phyloP scores from a whole-genome alignment of 306 rosid species.

The Lotus japonicus region DNA sequence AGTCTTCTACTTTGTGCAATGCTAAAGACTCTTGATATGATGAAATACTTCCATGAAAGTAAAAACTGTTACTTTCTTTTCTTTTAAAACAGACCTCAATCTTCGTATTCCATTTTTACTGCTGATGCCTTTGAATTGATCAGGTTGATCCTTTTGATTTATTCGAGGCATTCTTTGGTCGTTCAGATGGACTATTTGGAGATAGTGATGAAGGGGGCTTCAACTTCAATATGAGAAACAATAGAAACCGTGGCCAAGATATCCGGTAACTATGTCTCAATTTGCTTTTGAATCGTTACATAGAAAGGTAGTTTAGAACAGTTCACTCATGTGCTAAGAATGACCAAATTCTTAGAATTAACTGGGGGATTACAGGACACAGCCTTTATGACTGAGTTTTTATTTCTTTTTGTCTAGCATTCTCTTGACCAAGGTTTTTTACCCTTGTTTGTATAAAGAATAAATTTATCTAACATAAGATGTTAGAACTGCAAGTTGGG shows the following conservation, averaged over 20 bases:
- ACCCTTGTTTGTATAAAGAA: not conserved
- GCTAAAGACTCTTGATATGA: constrained; percentile 10
- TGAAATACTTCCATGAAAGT: not conserved
- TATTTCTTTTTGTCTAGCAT: not conserved
- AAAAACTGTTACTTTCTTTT: not conserved
- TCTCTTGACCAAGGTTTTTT: not conserved
- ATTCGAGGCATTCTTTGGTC: constrained; percentile 75
- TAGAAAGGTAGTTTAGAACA: not conserved
- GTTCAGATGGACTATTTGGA: constrained; percentile 58
- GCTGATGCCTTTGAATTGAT: constrained; percentile 16
- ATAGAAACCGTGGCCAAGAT: constrained; percentile 47
- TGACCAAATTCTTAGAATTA: not conserved
- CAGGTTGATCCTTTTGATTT: constrained; percentile 82
- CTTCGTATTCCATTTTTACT: constrained; percentile 12
- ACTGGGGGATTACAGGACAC: not conserved
- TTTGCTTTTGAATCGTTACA: not conserved
- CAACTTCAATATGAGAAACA: constrained; percentile 50
- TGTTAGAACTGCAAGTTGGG: not conserved
- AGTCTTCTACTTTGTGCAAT: constrained; percentile 6
- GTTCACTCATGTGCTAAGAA: not conserved
- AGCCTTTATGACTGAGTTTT: not conserved
- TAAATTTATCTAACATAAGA: not conserved
- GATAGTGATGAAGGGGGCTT: constrained; percentile 61
- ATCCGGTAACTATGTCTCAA: constrained; percentile 46
- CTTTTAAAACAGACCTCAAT: not conserved